Evolutionary conservation across 106 monocot species (phyloP), one percentile per base, ranked within the genome.

Genomic region (Ottelia alismoides): DNA sequence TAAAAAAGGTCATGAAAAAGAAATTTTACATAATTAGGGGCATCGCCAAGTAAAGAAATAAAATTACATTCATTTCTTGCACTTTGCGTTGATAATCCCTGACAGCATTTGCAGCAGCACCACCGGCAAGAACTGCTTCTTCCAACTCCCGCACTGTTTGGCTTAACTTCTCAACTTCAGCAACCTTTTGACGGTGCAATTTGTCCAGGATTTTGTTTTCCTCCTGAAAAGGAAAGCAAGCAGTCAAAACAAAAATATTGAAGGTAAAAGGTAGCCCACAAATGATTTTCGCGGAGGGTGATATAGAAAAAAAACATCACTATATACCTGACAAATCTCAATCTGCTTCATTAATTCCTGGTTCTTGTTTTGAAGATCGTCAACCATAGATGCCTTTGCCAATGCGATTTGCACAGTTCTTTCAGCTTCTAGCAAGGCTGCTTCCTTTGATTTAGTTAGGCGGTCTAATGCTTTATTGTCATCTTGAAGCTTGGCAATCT

Each of bases 151-250:
- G 71, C 16, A 85, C 82, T 22, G 78, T 76, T 58, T 78, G 74
- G 29, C 70, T 57, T 20, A 92, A 51, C 31, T 85, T 92, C 66
- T 92, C 91, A 52, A 92, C 85, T 65, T 92, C 91, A 12, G 81
- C 75, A 66, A 85, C 75, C 70, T 92, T 92, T 58, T 84, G 84
- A 19, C 91, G 81, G 22, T 85, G 85, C 75, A 92, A 66, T 55
- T 71, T 85, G 61, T 92, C 91, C 46, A 92, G 47, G 31, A 92
- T 92, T 67, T 79, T 92, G 47, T 92, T 76, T 47, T 92, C 91
- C 65, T 92, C 91, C 85, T 92, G 72, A 7, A 11, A 16, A 11
- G 18, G n/a, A 23, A 2, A 55, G 20, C 16, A 29, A 2, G n/a
- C 0, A 55, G 16, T 16, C 6, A 1, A 30, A n/a, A n/a, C n/a